Conservation (phyloP, 2,329 filamentous ascomycete genomes). For the Fusarium chuoi region DNA sequence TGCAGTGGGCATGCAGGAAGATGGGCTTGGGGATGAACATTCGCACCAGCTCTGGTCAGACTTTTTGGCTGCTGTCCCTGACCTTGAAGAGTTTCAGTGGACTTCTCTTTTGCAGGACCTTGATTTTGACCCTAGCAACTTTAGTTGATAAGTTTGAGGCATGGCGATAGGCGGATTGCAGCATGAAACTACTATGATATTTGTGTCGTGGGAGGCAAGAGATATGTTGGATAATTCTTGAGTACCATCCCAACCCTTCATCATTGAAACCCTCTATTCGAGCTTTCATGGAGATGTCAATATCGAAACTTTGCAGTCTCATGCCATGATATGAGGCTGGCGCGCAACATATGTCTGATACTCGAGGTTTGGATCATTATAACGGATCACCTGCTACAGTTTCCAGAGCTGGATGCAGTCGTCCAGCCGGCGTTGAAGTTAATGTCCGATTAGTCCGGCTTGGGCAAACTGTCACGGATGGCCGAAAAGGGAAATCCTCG, state of each 20-base stretch:
- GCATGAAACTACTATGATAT: background rate
- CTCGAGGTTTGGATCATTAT: too few relatives aligned
- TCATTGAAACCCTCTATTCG: background rate
- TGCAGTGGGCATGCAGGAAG: background rate
- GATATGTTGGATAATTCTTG: background rate
- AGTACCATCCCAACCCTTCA: background rate
- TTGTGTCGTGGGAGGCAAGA: background rate
- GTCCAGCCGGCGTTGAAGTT: background rate
- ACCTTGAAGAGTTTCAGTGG: slow-evolving; percentile 4
- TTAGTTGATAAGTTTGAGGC: background rate
- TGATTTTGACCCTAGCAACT: background rate
- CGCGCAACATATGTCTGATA: too few relatives aligned
- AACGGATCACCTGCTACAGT: too few relatives aligned
- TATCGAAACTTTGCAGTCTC: too few relatives aligned
- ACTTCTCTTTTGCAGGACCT: background rate
- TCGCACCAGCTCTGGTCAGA: slow-evolving; percentile 9
- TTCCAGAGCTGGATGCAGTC: background rate
- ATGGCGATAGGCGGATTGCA: too few relatives aligned
- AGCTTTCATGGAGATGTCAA: too few relatives aligned
- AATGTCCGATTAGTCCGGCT: background rate
- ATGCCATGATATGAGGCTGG: background rate
- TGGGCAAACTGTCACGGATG: background rate
- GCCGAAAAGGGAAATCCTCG: background rate
- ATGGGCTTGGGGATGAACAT: background rate
- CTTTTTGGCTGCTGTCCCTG: background rate